Evolutionary conservation across 768 basidiomycete genomes (phyloP).

Genomic region (Rhodotorula babjevae): DNA sequence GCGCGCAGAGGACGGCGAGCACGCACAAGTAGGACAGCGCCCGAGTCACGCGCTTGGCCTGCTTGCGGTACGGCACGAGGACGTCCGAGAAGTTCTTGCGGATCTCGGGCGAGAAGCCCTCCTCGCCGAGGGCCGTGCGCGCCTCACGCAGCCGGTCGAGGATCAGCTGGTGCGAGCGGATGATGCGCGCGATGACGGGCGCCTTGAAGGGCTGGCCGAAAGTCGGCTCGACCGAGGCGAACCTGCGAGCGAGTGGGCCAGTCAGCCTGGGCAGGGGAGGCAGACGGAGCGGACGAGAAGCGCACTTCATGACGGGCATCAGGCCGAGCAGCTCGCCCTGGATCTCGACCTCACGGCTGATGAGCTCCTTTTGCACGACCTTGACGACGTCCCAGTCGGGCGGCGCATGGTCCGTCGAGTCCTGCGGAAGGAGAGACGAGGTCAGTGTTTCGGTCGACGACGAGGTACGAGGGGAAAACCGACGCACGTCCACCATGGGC

Average conservation of each 20-base stretch:
- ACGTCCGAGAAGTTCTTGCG: slow-evolving; percentile 26
- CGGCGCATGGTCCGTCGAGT: slow-evolving; percentile 23
- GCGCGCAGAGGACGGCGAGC: no score
- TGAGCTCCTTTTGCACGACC: slow-evolving; percentile 19
- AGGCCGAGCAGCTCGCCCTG: slow-evolving; percentile 31
- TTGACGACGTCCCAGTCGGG: slow-evolving; percentile 38
- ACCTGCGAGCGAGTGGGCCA: not conserved
- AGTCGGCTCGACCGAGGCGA: slow-evolving; percentile 31
- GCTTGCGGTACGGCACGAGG: slow-evolving; percentile 29
- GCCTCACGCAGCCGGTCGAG: slow-evolving; percentile 33
- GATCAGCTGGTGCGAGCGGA: slow-evolving; percentile 23
- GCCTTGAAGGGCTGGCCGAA: slow-evolving; percentile 32
- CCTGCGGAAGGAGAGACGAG: slow-evolving; percentile 1
- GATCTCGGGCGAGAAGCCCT: slow-evolving; percentile 28
- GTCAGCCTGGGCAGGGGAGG: not conserved
- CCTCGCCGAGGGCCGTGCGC: slow-evolving; percentile 25
- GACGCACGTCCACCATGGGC: not conserved
- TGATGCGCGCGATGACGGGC: slow-evolving; percentile 20
- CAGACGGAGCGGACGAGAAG: not conserved
- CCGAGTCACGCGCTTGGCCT: slow-evolving; percentile 30
- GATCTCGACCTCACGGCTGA: slow-evolving; percentile 23
- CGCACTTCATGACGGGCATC: slow-evolving; percentile 39
- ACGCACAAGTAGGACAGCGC: slow-evolving; percentile 34
- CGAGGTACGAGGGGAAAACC: not conserved
- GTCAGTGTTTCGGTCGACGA: not conserved